These are phyloP conservation scores for Podospora tetraspora DNA, from an alignment of 495 filamentous ascomycete species.

Conservation along the genomic window DNA sequence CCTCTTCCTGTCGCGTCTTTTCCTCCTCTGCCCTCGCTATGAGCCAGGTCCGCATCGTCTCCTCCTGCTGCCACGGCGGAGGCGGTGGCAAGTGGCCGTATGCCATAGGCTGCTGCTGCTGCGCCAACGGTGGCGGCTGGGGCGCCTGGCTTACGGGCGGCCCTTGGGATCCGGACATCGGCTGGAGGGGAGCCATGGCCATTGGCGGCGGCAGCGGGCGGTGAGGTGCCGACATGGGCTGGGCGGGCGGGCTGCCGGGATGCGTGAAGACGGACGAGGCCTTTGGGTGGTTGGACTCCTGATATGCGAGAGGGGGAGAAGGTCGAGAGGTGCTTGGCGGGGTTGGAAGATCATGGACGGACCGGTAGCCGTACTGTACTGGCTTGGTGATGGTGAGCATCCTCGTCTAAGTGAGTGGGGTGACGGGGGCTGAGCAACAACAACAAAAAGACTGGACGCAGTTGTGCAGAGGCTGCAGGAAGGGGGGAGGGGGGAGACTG, in stretches of 20 bases:
- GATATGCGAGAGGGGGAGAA: conserved; percentile 52
- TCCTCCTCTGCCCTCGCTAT: conserved; percentile 82
- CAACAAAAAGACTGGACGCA: conserved; percentile 15
- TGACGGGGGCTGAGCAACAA: conserved; percentile 9
- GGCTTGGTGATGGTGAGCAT: conserved; percentile 68
- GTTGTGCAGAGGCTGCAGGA: conserved; percentile 15
- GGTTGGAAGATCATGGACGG: conserved; percentile 65
- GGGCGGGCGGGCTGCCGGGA: conserved; percentile 38
- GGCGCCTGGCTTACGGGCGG: conserved; percentile 29
- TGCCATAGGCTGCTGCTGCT: conserved; percentile 31
- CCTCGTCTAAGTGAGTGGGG: conserved; percentile 32
- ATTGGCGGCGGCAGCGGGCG: conserved; percentile 69
- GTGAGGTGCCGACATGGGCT: conserved; percentile 67
- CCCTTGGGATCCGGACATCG: conserved; percentile 31
- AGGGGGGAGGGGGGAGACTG: conserved; percentile 6
- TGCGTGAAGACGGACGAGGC: conserved; percentile 35
- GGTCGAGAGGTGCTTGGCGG: conserved; percentile 54
- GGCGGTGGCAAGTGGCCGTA: conserved; percentile 60
- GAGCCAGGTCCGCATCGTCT: conserved; percentile 78
- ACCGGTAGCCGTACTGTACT: conserved; percentile 59
- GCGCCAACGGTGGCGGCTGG: conserved; percentile 36
- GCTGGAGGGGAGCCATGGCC: conserved; percentile 60
- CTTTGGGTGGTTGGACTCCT: conserved; percentile 42
- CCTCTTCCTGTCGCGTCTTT: conserved; percentile 79
- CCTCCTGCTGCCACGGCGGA: conserved; percentile 71